Base-by-base conservation (phyloP, 495 filamentous ascomycete species). In the Podospora appendiculata region DNA sequence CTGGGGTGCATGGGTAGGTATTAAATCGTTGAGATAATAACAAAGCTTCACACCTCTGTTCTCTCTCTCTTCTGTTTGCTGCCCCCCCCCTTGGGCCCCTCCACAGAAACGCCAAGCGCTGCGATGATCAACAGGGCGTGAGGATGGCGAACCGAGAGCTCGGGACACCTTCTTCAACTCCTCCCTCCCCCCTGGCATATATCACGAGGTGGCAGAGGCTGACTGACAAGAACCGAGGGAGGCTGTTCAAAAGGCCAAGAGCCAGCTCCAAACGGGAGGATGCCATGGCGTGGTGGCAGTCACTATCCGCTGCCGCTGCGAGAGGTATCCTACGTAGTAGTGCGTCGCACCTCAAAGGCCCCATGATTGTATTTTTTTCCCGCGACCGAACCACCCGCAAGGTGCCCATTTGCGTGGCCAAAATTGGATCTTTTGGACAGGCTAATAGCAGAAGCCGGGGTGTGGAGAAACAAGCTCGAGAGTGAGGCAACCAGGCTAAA, bases 91-190 rank as follows among this genome's bases (percentile, higher is more conserved):
- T 13, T 3, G 36, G 36, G 25, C 5, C 25, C 25, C 25, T 25
- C 25, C 25, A 25, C 25, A 2, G 25, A 25, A 25, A 25, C 25
- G 25, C 25, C 25, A 25, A 38, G 13, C 2, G 13, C 36, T 35
- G 41, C 14, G n/a, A 41, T 44, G 49, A 51, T 51, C 32, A 44
- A 44, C 40, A 35, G 40, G 34, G 16, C 49, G 10, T 18, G 45
- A 19, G 5, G 40, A 45, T 45, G 41, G 49, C 40, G 49, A 51
- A 44, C 41, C 49, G 41, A 51, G 32, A 14, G 16, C 14, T 45
- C 45, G 49, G 41, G 33, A 45, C n/a, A 1, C 6, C 10, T 34
- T 34, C 17, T 45, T 25, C 9, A 12, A 25, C 25, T 25, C 25
- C 25, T n/a, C 41, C 14, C 4, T 36, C 1, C 8, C 49, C 49